Evolutionary conservation across 1,139 yeast genomes (phyloP), one percentile per base, ranked within the genome.

Genomic region (Pneumocystis murina): DNA sequence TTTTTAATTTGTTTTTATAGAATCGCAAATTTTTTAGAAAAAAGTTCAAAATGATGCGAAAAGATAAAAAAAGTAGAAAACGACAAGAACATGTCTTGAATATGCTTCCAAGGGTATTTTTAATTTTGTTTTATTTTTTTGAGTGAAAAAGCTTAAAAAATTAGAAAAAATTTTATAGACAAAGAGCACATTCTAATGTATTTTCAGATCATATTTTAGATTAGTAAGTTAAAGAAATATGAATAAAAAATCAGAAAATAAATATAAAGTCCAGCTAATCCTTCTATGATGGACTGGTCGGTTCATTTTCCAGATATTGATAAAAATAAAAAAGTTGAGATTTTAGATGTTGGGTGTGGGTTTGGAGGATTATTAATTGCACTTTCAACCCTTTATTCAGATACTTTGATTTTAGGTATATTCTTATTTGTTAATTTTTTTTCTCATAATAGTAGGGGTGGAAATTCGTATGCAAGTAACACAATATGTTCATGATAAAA

Each of bases 261-360:
- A 28, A 35, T 8, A 3, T 12, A 30, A 38, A 72, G 73, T 71
- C 98, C 99, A 20, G 74, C 76, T 60, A 78, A 82, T 30, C 98
- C 99, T 1, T 81, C 78, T 57, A 80, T 78, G 38, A 92, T 94
- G 98, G 84, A 89, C 72, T 92, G 99, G 99, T 73, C 80, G 0
- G 80, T 77, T 70, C 76, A 85, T 65, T 92, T 84, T 70, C 97
- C 97, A 2, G 76, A 77, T 28, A 82, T 75, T n/a, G 41, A 76
- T 73, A 73, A 73, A 7, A 75, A 79, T 1, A 69, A 78, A 63
- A 72, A 79, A 59, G 97, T 94, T 16, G 92, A 90, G 64, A 85
- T 92, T 64, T 97, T 97, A 3, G 99, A 92, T 73, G 83, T 92
- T 66, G 99, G 99, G 17, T 92, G 99, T 76, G 99, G 99, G 0